phyloP scores from a whole-genome alignment of 768 basidiomycete species.

The Pulveroboletus sp. region DNA sequence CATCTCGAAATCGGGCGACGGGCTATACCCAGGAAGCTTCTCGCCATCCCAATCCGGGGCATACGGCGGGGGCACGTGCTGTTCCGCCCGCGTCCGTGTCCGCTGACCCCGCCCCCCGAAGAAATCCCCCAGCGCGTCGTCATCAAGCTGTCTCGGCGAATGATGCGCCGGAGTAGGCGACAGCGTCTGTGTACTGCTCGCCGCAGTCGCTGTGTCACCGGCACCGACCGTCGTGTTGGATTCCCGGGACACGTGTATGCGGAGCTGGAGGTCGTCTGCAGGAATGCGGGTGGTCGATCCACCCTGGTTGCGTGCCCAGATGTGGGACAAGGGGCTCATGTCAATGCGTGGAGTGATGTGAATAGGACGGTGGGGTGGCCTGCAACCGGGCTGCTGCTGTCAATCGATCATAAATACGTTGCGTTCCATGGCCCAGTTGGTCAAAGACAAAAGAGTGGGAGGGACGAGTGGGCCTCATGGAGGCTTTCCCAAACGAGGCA shows the following conservation, averaged over 20 bases:
- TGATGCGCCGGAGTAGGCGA: constrained; percentile 21
- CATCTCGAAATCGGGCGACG: constrained; percentile 41
- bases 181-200: constrained; percentile 19
- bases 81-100: constrained; percentile 21
- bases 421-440: constrained; percentile 17
- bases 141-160: constrained; percentile 23
- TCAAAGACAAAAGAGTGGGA: constrained; percentile 29
- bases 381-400: constrained; percentile 8
- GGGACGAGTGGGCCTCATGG: neutral
- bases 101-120: constrained; percentile 29
- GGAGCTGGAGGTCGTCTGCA: constrained; percentile 19
- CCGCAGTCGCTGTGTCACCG: too few species aligned
- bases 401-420: constrained; percentile 23
- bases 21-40: constrained; percentile 23
- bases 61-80: constrained; percentile 41
- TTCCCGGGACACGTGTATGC: constrained; percentile 20
- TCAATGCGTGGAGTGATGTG: neutral
- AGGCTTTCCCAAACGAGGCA: neutral
- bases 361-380: constrained; percentile 9
- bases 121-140: constrained; percentile 32
- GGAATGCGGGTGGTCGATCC: constrained; percentile 6
- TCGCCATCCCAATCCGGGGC: constrained; percentile 38
- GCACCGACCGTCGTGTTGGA: constrained; percentile 20
- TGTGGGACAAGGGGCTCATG: constrained; percentile 17
- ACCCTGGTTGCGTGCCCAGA: constrained; percentile 6